These are phyloP conservation scores for Aristolochia fimbriata DNA, from an alignment of 164 flowering plant species.

Conservation along the genomic window DNA sequence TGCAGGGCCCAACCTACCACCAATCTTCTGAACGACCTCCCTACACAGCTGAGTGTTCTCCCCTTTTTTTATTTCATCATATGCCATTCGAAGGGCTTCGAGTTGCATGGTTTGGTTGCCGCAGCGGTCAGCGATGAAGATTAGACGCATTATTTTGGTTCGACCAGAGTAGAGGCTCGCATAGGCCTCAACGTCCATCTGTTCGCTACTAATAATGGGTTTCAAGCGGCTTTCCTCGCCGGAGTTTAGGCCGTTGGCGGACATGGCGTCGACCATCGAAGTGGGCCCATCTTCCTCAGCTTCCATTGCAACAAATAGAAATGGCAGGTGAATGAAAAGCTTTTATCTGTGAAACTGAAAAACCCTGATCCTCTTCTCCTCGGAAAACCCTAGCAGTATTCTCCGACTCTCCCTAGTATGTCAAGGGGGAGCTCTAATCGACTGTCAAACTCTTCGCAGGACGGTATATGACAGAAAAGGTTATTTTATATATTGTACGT, in stretches of 20 bases:
- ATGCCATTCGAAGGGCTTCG: conserved; percentile 87
- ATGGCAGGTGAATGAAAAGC: too few relatives aligned
- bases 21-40: conserved; percentile 70
- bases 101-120: conserved; percentile 47
- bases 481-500: too few relatives aligned
- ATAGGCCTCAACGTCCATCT: conserved; percentile 79
- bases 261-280: conserved; percentile 21
- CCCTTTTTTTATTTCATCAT: conserved; percentile 86
- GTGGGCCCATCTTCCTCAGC: too few relatives aligned
- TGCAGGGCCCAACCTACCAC: conserved; percentile 52
- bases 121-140: conserved; percentile 75
- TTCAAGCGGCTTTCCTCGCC: conserved; percentile 25
- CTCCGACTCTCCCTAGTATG: too few relatives aligned
- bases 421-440: too few relatives aligned
- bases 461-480: too few relatives aligned
- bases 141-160: conserved; percentile 63
- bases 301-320: too few relatives aligned
- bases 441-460: too few relatives aligned
- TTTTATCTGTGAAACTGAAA: too few relatives aligned
- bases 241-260: conserved; percentile 25
- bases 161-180: conserved; percentile 69
- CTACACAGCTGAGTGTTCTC: conserved; percentile 65
- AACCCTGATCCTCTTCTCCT: too few relatives aligned
- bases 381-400: too few relatives aligned
- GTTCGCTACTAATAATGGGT: conserved; percentile 64